phyloP scores from a whole-genome alignment of 2,329 filamentous ascomycete species.

The Clonostachys solani region DNA sequence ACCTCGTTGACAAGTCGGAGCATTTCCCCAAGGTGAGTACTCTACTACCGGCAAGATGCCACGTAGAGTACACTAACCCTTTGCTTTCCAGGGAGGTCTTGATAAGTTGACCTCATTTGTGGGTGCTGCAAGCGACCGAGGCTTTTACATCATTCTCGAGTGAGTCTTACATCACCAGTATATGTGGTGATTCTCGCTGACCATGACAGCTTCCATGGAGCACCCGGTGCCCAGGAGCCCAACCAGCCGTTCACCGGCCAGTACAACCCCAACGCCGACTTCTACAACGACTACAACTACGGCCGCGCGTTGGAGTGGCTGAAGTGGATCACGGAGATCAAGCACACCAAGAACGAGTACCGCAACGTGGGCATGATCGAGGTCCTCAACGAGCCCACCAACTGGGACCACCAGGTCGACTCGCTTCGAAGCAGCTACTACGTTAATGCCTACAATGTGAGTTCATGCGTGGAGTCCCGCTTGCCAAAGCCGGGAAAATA shows the following conservation, averaged over 20 bases:
- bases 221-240: conserved; percentile 40
- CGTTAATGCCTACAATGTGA: conserved; percentile 1
- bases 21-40: conserved; percentile 34
- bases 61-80: neutral
- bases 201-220: conserved; percentile 34
- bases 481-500: neutral
- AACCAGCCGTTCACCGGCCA: conserved; percentile 42
- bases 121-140: conserved; percentile 40
- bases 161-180: neutral
- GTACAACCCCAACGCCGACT: conserved; percentile 25
- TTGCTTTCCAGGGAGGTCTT: conserved; percentile 25
- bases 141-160: conserved; percentile 49
- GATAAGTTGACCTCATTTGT: conserved; percentile 39
- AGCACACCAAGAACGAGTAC: conserved; percentile 42
- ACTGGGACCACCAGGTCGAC: conserved; percentile 15
- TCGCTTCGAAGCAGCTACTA: conserved; percentile 1
- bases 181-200: neutral
- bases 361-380: conserved; percentile 55
- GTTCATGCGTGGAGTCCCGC: neutral
- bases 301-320: conserved; percentile 50
- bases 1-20: conserved; percentile 41
- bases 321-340: conserved; percentile 46
- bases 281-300: conserved; percentile 54
- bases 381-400: conserved; percentile 53
- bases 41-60: neutral